Conservation (phyloP, 148 eudicot species). For the Camellia sinensis region DNA sequence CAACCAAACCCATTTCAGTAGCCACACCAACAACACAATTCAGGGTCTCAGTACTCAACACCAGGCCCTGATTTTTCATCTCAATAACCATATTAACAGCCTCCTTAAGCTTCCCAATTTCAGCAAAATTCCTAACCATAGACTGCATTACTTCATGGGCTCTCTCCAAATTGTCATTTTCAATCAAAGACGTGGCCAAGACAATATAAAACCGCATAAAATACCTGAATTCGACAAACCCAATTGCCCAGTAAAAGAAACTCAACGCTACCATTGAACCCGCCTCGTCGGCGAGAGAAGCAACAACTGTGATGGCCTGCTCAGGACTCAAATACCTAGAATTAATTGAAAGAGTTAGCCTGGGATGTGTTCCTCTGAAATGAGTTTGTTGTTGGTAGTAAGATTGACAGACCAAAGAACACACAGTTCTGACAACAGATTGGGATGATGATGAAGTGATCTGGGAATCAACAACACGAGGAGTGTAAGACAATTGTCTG, state of each 20-base stretch:
- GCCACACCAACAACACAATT: constrained; percentile 46
- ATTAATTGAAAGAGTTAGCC: constrained; percentile 42
- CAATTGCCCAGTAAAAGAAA: constrained; percentile 80
- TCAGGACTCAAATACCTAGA: constrained; percentile 49
- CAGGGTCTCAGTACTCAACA: constrained; percentile 38
- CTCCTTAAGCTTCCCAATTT: constrained; percentile 77
- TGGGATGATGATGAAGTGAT: constrained; percentile 22
- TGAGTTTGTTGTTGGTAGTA: constrained; percentile 47
- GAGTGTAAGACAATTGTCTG: neutral
- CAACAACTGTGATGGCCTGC: constrained; percentile 65
- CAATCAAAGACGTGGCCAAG: constrained; percentile 50
- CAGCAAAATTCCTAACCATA: constrained; percentile 67
- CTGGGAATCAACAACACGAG: neutral
- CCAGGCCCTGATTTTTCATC: constrained; percentile 77
- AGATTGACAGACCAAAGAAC: constrained; percentile 59
- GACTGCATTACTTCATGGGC: constrained; percentile 70
- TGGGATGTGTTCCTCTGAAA: constrained; percentile 31
- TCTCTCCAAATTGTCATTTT: constrained; percentile 59
- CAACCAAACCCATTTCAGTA: constrained; percentile 47
- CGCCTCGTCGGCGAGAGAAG: constrained; percentile 58
- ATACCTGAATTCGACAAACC: constrained; percentile 46
- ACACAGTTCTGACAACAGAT: constrained; percentile 46
- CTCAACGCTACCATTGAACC: constrained; percentile 73
- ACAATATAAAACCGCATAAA: constrained; percentile 85
- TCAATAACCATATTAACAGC: constrained; percentile 82